Evolutionary conservation across 768 basidiomycete genomes (phyloP), one percentile per base, ranked within the genome.

Genomic region (Russula virescens): DNA sequence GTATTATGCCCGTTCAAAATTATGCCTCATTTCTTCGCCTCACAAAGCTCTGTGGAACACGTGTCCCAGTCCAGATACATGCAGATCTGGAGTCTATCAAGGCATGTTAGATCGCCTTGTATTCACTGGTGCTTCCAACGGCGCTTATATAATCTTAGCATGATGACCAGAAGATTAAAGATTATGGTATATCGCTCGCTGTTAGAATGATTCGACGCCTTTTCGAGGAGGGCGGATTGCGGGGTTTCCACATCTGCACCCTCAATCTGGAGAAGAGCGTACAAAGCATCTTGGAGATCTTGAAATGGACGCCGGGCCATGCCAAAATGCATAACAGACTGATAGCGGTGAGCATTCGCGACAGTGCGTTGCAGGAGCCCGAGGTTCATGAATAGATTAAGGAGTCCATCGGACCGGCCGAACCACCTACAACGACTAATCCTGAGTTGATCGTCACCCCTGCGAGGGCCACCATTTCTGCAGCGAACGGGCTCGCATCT

Each of bases 1-100:
- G 95, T 13, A 85, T 98, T 58, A 97, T 98, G 94, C 96, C 97
- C 0, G 93, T 99, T 60, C 97, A 98, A 71, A 98, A 91, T 25
- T 96, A 94, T 72, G 84, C 88, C 5, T 97, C 97, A 0, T 98
- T 99, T 75, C 78, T 89, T 49, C 86, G 97, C 50, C 78, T 98
- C 68, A 91, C 88, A 23, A 97, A 95, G 72, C 79, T 99, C 48
- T 95, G 92, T 65, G 89, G 89, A 19, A 84, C 87, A 3, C 79
- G 79, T 23, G 86, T 98, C 19, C 96, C 96, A 0, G 74, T 79
- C 2, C 70, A 76, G 13, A 77, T 96, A 53, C 78, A 87, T 75
- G 70, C 79, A 1, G 84, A 84, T 62, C 76, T 98, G 0, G 84
- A 89, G 28, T 79, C 80, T 1, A 91, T 98, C 66, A 83, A 85